These are phyloP conservation scores for Laburnicola sp. DNA, from an alignment of 2,329 filamentous ascomycete species.

Conservation along the genomic window DNA sequence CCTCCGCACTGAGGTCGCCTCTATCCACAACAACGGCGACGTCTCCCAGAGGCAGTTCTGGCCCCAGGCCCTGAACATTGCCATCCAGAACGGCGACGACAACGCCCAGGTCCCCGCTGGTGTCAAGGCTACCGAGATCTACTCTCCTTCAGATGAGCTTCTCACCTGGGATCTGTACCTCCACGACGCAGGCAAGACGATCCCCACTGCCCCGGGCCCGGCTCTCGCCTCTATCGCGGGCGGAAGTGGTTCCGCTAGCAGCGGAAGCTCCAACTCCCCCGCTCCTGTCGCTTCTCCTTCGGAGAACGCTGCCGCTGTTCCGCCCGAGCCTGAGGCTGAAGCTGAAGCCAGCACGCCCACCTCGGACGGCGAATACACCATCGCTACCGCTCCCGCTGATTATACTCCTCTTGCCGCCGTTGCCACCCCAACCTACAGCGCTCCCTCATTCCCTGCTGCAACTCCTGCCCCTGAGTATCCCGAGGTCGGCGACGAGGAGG, in stretches of 20 bases:
- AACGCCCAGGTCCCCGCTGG: conserved; percentile 28
- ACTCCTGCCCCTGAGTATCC: background rate
- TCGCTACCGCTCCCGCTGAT: conserved; percentile 1
- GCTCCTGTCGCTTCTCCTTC: background rate
- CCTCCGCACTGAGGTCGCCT: conserved; percentile 40
- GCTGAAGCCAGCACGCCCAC: background rate
- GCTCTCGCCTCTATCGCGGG: conserved; percentile 22
- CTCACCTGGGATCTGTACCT: conserved; percentile 37
- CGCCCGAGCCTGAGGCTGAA: background rate
- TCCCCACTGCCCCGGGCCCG: conserved; percentile 28
- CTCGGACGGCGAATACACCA: background rate
- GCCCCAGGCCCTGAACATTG: conserved; percentile 43
- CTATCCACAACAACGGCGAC: conserved; percentile 41
- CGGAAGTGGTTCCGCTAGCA: background rate
- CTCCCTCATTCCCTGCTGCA: background rate
- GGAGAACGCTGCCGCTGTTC: background rate
- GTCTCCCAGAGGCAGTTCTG: conserved; percentile 40
- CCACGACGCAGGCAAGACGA: conserved; percentile 31
- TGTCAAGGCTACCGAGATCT: conserved; percentile 37
- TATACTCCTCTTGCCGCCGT: no score
- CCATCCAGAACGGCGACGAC: conserved; percentile 36
- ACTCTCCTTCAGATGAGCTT: conserved; percentile 30
- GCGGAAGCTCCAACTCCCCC: no score
- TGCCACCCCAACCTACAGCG: background rate
- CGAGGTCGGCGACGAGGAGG: background rate